phyloP scores from a whole-genome alignment of 768 basidiomycete genomes.

The Phanerochaete sordida region DNA sequence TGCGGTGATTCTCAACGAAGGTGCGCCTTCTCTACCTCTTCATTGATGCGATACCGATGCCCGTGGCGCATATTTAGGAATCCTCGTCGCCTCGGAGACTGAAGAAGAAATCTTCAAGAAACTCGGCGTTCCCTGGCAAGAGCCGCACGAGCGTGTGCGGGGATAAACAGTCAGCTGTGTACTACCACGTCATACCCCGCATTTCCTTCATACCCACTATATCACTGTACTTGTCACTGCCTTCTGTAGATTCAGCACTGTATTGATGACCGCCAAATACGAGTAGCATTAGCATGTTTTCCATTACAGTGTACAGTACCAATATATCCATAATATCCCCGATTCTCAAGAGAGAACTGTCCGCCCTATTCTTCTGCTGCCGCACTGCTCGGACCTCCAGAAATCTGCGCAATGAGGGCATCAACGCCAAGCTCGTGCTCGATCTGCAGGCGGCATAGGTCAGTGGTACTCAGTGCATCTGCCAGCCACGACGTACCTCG shows the following conservation, averaged over 20 bases:
- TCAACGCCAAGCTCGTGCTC: constrained; percentile 54
- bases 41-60: not conserved
- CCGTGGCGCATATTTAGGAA: constrained; percentile 12
- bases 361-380: not conserved
- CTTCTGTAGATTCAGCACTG: no score
- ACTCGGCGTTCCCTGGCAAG: constrained; percentile 78
- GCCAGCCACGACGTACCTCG: constrained; percentile 37
- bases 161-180: constrained; percentile 7
- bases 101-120: constrained; percentile 85
- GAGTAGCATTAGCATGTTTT: no score
- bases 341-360: not conserved
- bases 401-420: constrained; percentile 38
- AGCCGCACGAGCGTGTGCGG: constrained; percentile 71
- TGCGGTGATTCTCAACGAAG: constrained; percentile 55
- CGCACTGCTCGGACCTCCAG: not conserved
- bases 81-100: constrained; percentile 72
- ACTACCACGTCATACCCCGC: no score
- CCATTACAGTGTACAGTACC: no score
- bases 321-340: no score
- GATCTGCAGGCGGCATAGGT: constrained; percentile 35
- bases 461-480: constrained; percentile 3
- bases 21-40: constrained; percentile 28
- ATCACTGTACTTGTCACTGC: no score
- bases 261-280: no score
- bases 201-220: no score